A percentile compares a stretch with the other conserved stretches of the same genome.
Evolutionary conservation across 2,329 filamentous ascomycete species (phyloP).

Genomic region (Colletotrichum neosansevieriae): DNA sequence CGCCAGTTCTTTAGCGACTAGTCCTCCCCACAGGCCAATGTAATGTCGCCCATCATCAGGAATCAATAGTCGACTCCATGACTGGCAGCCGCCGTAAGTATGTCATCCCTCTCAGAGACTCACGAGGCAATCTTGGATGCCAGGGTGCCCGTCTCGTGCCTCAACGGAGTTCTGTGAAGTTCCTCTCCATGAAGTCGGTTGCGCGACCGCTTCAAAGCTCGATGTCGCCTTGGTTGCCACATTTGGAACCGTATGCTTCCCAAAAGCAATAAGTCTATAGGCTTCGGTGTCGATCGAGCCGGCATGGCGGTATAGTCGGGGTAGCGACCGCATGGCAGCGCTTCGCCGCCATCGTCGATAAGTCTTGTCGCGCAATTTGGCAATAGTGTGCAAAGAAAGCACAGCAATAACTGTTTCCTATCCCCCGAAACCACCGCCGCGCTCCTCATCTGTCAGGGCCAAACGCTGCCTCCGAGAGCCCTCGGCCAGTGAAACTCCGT

Average conservation of each 20-base stretch:
- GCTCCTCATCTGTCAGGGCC: not conserved
- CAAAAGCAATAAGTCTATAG: not conserved
- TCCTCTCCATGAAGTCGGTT: not conserved
- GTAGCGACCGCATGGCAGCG: not conserved
- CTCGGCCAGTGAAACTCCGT: conserved; percentile 14
- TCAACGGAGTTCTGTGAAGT: not conserved
- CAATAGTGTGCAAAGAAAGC: not conserved
- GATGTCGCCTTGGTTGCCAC: not conserved
- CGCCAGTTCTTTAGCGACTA: not conserved
- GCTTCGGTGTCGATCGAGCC: conserved; percentile 13
- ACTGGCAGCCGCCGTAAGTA: not conserved
- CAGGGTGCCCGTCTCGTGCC: not conserved
- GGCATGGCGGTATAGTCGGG: conserved; percentile 2
- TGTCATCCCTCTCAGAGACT: not conserved
- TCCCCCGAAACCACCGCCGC: not conserved
- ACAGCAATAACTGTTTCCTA: not conserved
- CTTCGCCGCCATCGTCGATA: conserved; percentile 13
- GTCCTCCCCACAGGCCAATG: not conserved
- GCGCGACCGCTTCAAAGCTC: not conserved
- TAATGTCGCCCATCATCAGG: not conserved
- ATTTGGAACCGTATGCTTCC: not conserved
- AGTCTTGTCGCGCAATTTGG: not conserved
- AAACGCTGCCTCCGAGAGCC: not conserved
- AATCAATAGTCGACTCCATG: not conserved
- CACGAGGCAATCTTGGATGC: not conserved